Conservation (phyloP, 2,329 filamentous ascomycete genomes). For the Trichophaea hybrida region DNA sequence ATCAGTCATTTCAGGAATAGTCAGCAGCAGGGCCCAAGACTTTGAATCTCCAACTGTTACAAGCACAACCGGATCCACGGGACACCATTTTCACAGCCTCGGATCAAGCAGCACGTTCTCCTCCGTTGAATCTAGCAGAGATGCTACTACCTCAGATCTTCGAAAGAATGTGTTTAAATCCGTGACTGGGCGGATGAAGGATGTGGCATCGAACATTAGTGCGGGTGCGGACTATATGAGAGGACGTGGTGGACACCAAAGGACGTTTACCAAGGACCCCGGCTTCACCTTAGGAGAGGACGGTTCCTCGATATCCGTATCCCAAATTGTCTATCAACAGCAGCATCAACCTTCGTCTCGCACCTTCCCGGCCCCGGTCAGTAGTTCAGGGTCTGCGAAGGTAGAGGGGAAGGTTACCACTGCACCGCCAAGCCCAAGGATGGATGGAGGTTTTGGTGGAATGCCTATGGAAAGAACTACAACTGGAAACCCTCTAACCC, state of each 20-base stretch:
- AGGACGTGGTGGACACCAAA: slow-evolving; percentile 16
- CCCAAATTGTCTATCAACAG: background rate
- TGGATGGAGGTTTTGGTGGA: background rate
- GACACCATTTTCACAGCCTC: background rate
- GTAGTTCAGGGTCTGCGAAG: background rate
- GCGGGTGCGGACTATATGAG: slow-evolving; percentile 21
- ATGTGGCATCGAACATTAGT: slow-evolving; percentile 17
- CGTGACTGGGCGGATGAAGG: slow-evolving; percentile 17
- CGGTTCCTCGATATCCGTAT: background rate
- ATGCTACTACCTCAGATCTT: slow-evolving; percentile 17
- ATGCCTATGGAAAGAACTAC: background rate
- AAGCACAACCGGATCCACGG: background rate
- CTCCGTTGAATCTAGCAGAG: slow-evolving; percentile 7
- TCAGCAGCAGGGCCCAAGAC: background rate
- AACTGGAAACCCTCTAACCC: slow-evolving; percentile 7
- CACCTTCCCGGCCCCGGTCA: background rate
- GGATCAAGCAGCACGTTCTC: background rate
- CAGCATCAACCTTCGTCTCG: background rate
- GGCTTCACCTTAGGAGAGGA: background rate
- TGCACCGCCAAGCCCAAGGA: background rate
- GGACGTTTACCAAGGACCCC: slow-evolving; percentile 13
- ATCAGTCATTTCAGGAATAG: background rate
- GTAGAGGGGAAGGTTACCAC: slow-evolving; percentile 6
- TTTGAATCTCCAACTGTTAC: background rate
- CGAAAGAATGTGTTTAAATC: slow-evolving; percentile 20